A percentile compares a stretch with the other conserved stretches of the same genome.
Conservation (phyloP, 2,329 filamentous ascomycete species). For the Paraconiothyrium brasiliense region DNA sequence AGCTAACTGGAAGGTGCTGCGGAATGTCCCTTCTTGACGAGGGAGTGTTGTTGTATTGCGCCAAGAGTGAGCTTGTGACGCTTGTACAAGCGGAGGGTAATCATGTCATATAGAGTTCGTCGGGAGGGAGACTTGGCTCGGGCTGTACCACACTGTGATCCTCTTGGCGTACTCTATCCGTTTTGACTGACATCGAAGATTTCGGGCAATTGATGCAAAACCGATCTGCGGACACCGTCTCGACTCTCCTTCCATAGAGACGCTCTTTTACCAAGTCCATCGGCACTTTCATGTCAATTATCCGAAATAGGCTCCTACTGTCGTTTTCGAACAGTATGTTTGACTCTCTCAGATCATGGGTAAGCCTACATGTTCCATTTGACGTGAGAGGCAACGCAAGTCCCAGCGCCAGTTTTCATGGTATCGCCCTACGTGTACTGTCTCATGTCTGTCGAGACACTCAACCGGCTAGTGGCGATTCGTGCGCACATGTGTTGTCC, state of each 20-base stretch:
- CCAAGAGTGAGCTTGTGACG: slow-evolving; percentile 25
- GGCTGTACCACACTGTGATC: slow-evolving; percentile 12
- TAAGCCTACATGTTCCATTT: background rate
- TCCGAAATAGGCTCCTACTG: background rate
- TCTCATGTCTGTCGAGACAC: background rate
- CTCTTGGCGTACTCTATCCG: slow-evolving; percentile 7
- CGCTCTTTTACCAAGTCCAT: background rate
- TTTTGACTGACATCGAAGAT: background rate
- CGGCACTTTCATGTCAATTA: background rate
- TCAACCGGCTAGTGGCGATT: slow-evolving; percentile 1
- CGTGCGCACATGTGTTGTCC: slow-evolving; percentile 24
- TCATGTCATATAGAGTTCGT: slow-evolving; percentile 8
- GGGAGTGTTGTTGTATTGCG: slow-evolving; percentile 2
- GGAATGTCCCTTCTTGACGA: background rate
- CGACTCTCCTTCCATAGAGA: too few relatives aligned
- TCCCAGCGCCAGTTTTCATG: background rate
- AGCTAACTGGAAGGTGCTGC: background rate
- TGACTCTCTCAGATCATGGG: slow-evolving; percentile 1
- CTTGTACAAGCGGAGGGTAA: slow-evolving; percentile 18
- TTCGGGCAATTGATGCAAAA: background rate
- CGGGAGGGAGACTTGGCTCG: slow-evolving; percentile 21
- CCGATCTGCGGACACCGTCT: background rate
- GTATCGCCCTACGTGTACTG: background rate
- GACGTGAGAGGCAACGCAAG: slow-evolving; percentile 3
- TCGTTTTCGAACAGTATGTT: background rate